A percentile compares a stretch with the other conserved stretches of the same genome.
Conservation (phyloP, 257 asterid species). For the Solanum tacnaense region DNA sequence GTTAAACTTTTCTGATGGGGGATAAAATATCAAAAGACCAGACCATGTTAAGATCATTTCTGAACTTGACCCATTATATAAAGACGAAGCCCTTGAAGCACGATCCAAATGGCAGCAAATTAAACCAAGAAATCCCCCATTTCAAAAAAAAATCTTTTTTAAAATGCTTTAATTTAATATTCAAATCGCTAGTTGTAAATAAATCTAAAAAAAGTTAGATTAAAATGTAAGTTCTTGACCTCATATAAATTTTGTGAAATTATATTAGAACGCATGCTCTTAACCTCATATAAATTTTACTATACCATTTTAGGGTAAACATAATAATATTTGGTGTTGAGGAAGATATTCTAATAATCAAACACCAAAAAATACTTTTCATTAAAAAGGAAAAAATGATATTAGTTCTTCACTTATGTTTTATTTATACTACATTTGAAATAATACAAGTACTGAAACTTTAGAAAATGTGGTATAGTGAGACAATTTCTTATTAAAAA, state of each 20-base stretch:
- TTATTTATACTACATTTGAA: not conserved
- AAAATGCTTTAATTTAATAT: not conserved
- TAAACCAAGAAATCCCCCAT: not conserved
- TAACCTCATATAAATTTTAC: not conserved
- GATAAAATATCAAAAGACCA: not conserved
- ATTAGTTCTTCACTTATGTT: not conserved
- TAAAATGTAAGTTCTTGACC: not conserved
- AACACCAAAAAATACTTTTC: not conserved
- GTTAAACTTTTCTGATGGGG: too few relatives aligned
- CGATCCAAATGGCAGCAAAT: not conserved
- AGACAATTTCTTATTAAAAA: not conserved
- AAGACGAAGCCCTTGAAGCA: not conserved
- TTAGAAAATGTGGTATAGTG: not conserved
- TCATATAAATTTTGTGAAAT: not conserved
- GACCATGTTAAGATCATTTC: not conserved
- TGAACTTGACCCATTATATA: not conserved
- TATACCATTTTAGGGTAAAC: not conserved
- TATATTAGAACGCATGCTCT: too few relatives aligned
- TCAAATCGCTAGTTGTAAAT: too few relatives aligned
- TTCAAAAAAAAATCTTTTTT: too few relatives aligned
- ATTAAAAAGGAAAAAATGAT: not conserved
- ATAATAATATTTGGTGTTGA: not conserved
- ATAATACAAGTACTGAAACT: not conserved
- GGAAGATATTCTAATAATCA: not conserved
- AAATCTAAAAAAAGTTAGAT: too few relatives aligned